These are phyloP conservation scores for Sphaerulina populicola DNA, from an alignment of 2,329 filamentous ascomycete genomes.

Conservation along the genomic window DNA sequence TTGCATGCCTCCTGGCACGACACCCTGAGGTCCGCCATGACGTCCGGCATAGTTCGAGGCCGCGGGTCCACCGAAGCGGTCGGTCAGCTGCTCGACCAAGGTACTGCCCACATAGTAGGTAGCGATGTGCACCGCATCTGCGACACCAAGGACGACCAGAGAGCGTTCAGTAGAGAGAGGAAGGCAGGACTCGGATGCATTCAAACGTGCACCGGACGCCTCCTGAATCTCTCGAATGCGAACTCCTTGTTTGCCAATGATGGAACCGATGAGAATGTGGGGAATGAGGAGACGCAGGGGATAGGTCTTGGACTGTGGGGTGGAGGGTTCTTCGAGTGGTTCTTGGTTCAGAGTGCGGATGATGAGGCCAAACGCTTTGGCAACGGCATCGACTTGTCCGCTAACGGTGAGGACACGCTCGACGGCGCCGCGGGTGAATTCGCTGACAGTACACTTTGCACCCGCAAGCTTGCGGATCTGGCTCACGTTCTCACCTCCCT, in stretches of 20 bases:
- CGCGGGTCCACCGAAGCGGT: conserved; percentile 88
- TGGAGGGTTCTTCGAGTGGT: conserved; percentile 77
- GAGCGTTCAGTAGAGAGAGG: conserved; percentile 94
- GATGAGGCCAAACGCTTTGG: conserved; percentile 97
- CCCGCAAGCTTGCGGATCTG: conserved; percentile 91
- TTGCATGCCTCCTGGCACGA: conserved; percentile 95
- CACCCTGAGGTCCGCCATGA: conserved; percentile 84
- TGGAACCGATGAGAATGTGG: conserved; percentile 94
- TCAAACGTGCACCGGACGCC: conserved; percentile 88
- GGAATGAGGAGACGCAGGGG: conserved; percentile 90
- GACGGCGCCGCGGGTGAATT: conserved; percentile 93
- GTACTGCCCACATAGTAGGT: conserved; percentile 98
- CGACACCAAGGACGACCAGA: conserved; percentile 94
- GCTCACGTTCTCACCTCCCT: conserved; percentile 96
- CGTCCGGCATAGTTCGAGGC: conserved; percentile 97
- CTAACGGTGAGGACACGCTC: conserved; percentile 97
- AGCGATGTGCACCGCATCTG: conserved; percentile 95
- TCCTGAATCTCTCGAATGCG: conserved; percentile 98
- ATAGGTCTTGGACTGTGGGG: conserved; percentile 91
- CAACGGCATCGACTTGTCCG: conserved; percentile 89
- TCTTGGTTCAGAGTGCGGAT: conserved; percentile 98
- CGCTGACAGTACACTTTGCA: conserved; percentile 97
- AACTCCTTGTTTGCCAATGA: conserved; percentile 94
- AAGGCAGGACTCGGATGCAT: conserved; percentile 89
- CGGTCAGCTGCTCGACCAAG: conserved; percentile 92